Conservation (phyloP, 2,329 filamentous ascomycete species). For the Curvularia verruculosa region DNA sequence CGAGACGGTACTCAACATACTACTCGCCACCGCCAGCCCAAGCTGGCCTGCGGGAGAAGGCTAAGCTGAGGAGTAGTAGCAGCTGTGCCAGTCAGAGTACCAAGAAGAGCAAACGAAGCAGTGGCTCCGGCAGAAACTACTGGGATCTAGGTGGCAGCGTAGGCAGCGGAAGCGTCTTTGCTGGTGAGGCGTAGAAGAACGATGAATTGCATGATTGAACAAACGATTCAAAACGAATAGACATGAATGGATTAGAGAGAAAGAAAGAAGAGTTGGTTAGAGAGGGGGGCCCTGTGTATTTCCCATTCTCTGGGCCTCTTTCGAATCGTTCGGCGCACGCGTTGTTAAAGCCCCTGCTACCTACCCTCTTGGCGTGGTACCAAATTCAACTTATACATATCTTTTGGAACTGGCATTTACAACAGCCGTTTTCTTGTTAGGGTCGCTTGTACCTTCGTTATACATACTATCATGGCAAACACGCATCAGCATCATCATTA, state of each 20-base stretch:
- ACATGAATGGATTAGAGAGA: neutral
- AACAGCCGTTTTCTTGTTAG: too few relatives aligned
- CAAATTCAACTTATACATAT: too few relatives aligned
- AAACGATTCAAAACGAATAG: neutral
- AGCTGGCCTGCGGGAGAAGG: slow-evolving; percentile 1
- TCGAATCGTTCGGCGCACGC: too few relatives aligned
- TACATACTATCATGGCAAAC: too few relatives aligned
- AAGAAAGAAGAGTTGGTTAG: neutral
- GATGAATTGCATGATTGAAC: neutral
- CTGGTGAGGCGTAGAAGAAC: slow-evolving; percentile 27
- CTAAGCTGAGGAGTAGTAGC: slow-evolving; percentile 51
- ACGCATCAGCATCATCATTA: too few relatives aligned
- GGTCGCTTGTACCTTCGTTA: too few relatives aligned
- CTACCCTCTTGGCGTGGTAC: too few relatives aligned
- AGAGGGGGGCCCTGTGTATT: too few relatives aligned
- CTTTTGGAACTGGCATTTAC: too few relatives aligned
- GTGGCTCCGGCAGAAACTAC: slow-evolving; percentile 79
- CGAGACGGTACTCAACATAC: slow-evolving; percentile 11
- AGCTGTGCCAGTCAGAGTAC: slow-evolving; percentile 91
- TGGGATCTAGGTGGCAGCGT: slow-evolving; percentile 89
- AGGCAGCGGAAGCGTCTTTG: slow-evolving; percentile 65
- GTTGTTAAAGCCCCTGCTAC: too few relatives aligned
- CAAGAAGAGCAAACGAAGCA: slow-evolving; percentile 71
- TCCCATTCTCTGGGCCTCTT: too few relatives aligned
- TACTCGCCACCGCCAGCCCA: slow-evolving; percentile 2